Base-by-base conservation (phyloP, 441 rosid genomes). In the Gossypium schwendimanii region DNA sequence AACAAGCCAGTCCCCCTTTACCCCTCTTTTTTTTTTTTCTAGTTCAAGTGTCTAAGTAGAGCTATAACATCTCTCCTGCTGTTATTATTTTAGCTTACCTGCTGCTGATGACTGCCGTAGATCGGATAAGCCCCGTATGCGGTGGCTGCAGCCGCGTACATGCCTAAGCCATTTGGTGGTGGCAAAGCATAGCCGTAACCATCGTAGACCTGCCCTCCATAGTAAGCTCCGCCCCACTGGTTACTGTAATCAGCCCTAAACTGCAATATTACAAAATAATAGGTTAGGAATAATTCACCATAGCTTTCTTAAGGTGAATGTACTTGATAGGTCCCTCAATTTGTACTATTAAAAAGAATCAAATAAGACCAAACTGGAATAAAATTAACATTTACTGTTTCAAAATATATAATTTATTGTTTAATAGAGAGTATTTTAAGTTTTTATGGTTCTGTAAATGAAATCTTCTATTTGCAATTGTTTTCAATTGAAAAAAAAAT, bases 101-200 rank as follows among this genome's bases (percentile, higher is more conserved):
- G 97, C 71, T 94, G 92, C 77, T 92, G 98, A 78, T 87, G 92
- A 78, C 84, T 87, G 49, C 92, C 97, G 21, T 91, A 92, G 70
- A 91, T 76, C 0, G 96, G 96, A 73, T 91, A 94, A 4, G 90
- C 87, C 24, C 91, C 97, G 61, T 92, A 92, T 1, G 63, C 45
- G 1, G 86, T 79, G 4, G 81, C 78, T 11, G 88, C 77, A 11
- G 89, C 81, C 0, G 84, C 84, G n/a, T 87, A 87, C 87, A 83
- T 79, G 75, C 80, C 73, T 0, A 88, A 84, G 72, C 86, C 87
- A 33, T 84, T 82, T 59, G 86, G 83, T 18, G 85, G 82, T 21
- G 85, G 82, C 4, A 86, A 2, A 28, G 82, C 82, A 33, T 86
- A 87, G 57, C 88, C 88, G 8, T 87, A 85, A 7, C 89, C 88